A percentile compares a stretch with the other conserved stretches of the same genome.
Conservation (phyloP, 2,329 filamentous ascomycete genomes). For the Teratosphaeria epicoccoides region DNA sequence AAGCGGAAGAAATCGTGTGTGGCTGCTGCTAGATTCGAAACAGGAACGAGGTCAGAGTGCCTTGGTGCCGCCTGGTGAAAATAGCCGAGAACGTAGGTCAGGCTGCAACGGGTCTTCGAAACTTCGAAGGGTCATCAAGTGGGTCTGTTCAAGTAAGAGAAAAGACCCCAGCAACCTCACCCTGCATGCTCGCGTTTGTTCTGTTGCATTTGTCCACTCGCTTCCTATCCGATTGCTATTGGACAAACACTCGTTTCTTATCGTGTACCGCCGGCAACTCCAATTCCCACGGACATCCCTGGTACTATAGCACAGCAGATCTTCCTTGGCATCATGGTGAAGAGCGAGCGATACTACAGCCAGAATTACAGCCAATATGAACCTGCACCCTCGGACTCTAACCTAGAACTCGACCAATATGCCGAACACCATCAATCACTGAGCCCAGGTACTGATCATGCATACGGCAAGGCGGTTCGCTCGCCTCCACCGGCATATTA, state of each 20-base stretch:
- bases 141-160: not conserved
- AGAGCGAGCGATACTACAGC: slow-evolving; percentile 2
- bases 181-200: not conserved
- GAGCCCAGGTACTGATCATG: not conserved
- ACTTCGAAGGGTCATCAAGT: not conserved
- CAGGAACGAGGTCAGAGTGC: too few species aligned
- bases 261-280: not conserved
- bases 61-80: not conserved
- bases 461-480: not conserved
- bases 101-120: not conserved
- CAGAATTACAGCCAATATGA: not conserved
- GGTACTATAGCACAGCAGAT: not conserved
- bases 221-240: not conserved
- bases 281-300: not conserved
- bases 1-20: not conserved
- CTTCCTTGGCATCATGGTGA: not conserved
- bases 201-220: not conserved
- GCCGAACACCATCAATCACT: not conserved
- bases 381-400: not conserved
- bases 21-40: not conserved
- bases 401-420: not conserved
- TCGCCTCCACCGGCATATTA: not conserved
- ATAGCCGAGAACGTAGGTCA: too few species aligned
- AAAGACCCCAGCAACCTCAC: not conserved
- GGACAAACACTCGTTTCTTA: not conserved